These are phyloP conservation scores for Solanum aculeatissimum DNA, from an alignment of 305 asterid genomes.

Conservation along the genomic window DNA sequence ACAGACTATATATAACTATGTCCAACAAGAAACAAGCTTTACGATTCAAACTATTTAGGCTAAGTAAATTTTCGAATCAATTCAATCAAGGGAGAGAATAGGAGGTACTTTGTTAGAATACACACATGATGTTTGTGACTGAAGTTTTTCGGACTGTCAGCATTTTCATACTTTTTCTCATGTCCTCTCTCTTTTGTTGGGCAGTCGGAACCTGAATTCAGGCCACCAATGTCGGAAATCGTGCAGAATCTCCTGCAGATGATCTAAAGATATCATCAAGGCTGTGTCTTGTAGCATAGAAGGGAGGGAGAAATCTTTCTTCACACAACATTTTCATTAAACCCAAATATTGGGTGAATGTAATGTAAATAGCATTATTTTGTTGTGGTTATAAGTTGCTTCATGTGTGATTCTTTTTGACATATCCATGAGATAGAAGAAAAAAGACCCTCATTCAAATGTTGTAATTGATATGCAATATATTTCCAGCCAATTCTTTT, in stretches of 20 bases:
- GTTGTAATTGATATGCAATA: not conserved
- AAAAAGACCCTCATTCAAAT: not conserved
- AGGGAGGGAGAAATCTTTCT: not conserved
- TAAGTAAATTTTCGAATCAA: not conserved
- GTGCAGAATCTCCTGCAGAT: conserved; percentile 7
- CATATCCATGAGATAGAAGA: not conserved
- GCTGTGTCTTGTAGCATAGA: not conserved
- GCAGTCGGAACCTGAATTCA: conserved; percentile 10
- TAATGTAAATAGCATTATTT: not conserved
- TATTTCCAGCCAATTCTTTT: not conserved
- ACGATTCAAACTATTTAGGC: not conserved
- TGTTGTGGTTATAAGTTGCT: not conserved
- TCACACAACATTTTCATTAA: not conserved
- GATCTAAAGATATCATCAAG: not conserved
- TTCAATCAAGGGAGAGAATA: not conserved
- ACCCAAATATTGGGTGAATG: not conserved
- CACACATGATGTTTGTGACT: not conserved
- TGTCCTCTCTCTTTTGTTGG: not conserved
- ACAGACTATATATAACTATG: not conserved
- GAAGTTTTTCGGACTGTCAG: not conserved
- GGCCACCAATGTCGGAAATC: conserved; percentile 11
- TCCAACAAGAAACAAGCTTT: not conserved
- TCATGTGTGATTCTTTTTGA: not conserved
- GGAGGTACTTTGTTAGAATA: not conserved
- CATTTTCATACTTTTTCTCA: not conserved